Evolutionary conservation across 768 basidiomycete species (phyloP), one percentile per base, ranked within the genome.

Genomic region (Hortiboletus campestris): DNA sequence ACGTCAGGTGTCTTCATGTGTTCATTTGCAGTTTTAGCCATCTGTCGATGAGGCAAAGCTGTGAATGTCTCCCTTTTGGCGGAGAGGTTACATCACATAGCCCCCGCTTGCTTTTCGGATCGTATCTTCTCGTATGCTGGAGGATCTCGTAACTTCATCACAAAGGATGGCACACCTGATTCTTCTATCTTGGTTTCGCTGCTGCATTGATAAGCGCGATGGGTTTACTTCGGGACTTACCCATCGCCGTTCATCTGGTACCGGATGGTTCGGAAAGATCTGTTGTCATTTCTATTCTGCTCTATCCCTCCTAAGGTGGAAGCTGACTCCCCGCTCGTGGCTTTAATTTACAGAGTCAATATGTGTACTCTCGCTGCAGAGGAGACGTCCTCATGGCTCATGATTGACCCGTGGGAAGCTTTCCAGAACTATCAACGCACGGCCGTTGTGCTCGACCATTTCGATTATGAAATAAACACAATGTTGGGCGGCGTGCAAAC

Each of bases 321-420:
- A 46, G 57, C 65, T 71, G 50, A 73, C 54, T 14, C 13, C 16
- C 6, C 12, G 2, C 38, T 51, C 36, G 52, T 52, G 59, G 45
- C 59, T 64, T 64, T 64, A 53, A 61, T 64, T 59, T 67, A 63
- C 71, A 92, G 91, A 58, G 88, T 89, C 51, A 83, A 83, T 63
- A 94, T 93, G 90, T 94, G 91, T 75, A 87, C 82, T 49, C 80
- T 94, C 35, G 96, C 92, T 12, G 85, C 93, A 34, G 89, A 94
- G 69, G 86, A 95, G 67, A 94, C 95, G 3, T 88, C 88, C 43
- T 82, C 85, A 20, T 98, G 93, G 93, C 79, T 99, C 43, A 98
- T 97, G 94, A 89, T 98, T 42, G 97, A 99, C 69, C 79, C 94
- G 19, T 99, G 95, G 95, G 97, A 99, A 73, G 94, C 95, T 14